These are phyloP conservation scores for Solanum sejunctum DNA, from an alignment of 257 asterid genomes.

Conservation along the genomic window DNA sequence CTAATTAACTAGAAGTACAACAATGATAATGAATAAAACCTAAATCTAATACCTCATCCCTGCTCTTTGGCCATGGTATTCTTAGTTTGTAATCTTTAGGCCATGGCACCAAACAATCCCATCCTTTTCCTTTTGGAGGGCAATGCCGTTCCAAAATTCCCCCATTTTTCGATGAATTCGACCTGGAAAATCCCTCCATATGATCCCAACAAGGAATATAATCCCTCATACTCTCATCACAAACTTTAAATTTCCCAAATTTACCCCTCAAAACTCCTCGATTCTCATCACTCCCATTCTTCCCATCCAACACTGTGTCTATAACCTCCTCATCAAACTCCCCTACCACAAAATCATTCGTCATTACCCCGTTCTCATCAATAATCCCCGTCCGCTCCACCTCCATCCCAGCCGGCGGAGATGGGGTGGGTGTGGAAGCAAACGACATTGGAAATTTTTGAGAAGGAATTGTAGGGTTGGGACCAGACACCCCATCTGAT, in stretches of 20 bases:
- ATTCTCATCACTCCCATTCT: slow-evolving; percentile 1
- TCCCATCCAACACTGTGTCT: slow-evolving; percentile 21
- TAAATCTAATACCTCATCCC: slow-evolving; percentile 34
- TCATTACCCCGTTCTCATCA: slow-evolving; percentile 51
- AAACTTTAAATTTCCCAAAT: slow-evolving; percentile 31
- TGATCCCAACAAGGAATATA: slow-evolving; percentile 42
- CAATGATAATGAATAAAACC: neutral
- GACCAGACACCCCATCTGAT: neutral
- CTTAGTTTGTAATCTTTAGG: slow-evolving; percentile 48
- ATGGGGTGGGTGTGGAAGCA: neutral
- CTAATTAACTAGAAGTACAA: neutral
- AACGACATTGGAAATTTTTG: neutral
- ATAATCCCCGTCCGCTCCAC: slow-evolving; percentile 54
- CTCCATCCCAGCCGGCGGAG: slow-evolving; percentile 7
- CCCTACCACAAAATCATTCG: slow-evolving; percentile 40
- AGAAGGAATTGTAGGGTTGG: neutral
- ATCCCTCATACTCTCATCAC: slow-evolving; percentile 29
- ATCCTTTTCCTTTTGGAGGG: slow-evolving; percentile 20
- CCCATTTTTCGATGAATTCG: slow-evolving; percentile 11
- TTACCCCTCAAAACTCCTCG: slow-evolving; percentile 1
- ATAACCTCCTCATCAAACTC: slow-evolving; percentile 33
- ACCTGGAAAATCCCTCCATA: slow-evolving; percentile 12
- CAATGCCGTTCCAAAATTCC: slow-evolving; percentile 21
- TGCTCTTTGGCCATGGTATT: slow-evolving; percentile 56
- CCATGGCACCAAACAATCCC: slow-evolving; percentile 48